Conservation (phyloP, 805 yeast genomes). For the Ogataea nakhonphanomensis region DNA sequence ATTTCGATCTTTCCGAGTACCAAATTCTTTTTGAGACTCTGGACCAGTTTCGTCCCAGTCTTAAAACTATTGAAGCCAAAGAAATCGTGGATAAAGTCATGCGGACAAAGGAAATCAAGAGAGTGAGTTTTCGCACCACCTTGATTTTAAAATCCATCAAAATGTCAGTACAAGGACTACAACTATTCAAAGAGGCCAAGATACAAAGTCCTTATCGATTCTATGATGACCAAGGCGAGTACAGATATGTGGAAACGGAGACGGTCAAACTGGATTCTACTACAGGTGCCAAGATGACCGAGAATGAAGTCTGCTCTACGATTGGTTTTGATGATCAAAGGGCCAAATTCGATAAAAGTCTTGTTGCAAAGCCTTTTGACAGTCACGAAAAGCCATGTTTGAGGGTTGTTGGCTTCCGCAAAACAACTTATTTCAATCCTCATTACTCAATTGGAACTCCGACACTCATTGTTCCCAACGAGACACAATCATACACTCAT, state of each 20-base stretch:
- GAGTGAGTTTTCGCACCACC: conserved; percentile 61
- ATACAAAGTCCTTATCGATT: conserved; percentile 48
- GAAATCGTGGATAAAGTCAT: conserved; percentile 47
- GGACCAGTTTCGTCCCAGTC: conserved; percentile 30
- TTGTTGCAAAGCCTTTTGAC: conserved; percentile 33
- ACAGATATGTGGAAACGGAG: conserved; percentile 49
- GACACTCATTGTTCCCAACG: conserved; percentile 63
- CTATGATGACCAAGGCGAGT: conserved; percentile 49
- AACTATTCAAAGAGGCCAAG: conserved; percentile 55
- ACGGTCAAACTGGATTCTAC: conserved; percentile 37
- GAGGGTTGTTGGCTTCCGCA: conserved; percentile 66
- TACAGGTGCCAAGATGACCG: conserved; percentile 40
- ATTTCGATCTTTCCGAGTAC: conserved; percentile 47
- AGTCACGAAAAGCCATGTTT: conserved; percentile 45
- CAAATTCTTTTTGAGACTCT: conserved; percentile 23
- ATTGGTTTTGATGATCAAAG: conserved; percentile 46
- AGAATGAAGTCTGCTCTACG: conserved; percentile 34
- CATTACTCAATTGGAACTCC: conserved; percentile 54
- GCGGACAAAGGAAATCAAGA: conserved; percentile 56
- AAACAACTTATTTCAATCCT: conserved; percentile 42
- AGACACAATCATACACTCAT: conserved; percentile 52
- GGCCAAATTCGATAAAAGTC: conserved; percentile 38
- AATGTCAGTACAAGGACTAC: conserved; percentile 70
- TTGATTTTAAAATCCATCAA: conserved; percentile 55
- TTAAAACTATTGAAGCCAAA: conserved; percentile 40